These are phyloP conservation scores for Claviceps sp. DNA, from an alignment of 2,329 filamentous ascomycete genomes.

Conservation along the genomic window DNA sequence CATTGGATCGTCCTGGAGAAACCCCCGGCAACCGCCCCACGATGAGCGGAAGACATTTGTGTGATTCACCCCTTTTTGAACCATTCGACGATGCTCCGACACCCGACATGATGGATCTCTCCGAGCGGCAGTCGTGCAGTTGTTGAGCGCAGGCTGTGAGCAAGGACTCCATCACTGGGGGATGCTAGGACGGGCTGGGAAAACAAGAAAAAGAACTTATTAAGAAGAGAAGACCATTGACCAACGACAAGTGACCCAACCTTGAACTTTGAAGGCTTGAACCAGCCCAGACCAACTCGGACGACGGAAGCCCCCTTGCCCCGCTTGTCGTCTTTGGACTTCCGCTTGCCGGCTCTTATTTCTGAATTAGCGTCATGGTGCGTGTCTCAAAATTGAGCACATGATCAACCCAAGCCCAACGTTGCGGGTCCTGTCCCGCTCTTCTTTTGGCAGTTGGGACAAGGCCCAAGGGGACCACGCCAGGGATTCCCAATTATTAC, in stretches of 20 bases:
- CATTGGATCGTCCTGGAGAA: background rate
- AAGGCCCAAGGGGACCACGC: background rate
- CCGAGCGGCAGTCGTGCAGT: background rate
- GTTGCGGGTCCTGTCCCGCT: conserved; percentile 19
- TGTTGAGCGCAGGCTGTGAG: background rate
- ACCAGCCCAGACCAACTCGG: background rate
- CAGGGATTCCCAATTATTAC: background rate
- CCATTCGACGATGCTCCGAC: background rate
- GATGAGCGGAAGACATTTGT: background rate
- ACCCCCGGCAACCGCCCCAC: background rate
- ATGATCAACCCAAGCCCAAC: conserved; percentile 30
- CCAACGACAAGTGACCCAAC: background rate
- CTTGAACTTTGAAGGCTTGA: background rate
- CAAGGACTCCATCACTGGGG: background rate
- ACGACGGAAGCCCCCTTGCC: background rate
- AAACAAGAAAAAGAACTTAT: no score
- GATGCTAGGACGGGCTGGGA: background rate
- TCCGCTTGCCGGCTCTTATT: conserved; percentile 20
- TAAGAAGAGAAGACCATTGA: background rate
- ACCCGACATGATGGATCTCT: background rate
- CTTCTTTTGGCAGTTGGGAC: background rate
- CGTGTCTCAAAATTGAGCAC: conserved; percentile 31
- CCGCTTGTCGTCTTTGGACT: conserved; percentile 14
- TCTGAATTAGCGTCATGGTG: conserved; percentile 20
- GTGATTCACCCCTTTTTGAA: background rate